Base-by-base conservation (phyloP, 768 basidiomycete species). In the Boletus pseudopeckii region DNA sequence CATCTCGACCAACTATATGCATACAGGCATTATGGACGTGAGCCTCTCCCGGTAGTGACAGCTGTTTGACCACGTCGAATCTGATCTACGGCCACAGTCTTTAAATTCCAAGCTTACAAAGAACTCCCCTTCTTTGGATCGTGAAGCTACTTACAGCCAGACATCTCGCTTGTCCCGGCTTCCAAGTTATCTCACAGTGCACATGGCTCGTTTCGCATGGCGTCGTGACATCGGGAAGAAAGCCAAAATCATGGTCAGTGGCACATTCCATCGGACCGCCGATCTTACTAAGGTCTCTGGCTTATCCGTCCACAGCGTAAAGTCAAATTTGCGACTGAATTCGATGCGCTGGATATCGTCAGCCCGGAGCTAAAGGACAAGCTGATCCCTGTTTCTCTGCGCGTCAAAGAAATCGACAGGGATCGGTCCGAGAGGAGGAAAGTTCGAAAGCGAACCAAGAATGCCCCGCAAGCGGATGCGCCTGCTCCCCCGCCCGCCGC, bases 161-260 rank as follows among this genome's bases (percentile, higher is more conserved):
- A 84, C 81, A 36, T 87, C 90, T 4, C 85, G 93, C 9, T 64
- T 99, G 46, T 83, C 90, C 11, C 82, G 95, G 20, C 75, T 98
- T 13, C 97, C 97, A 0, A 71, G 82, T 5, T 95, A 90, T 64
- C 80, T 97, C 20, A 85, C 87, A 6, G 83, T 98, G 5, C 93
- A 98, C 63, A 91, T 98, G 88, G 94, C 95, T 13, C 89, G 97
- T 44, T 99, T 98, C 70, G 88, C 86, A 51, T 99, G 97, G 97
- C 77, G 92, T 55, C 77, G 82, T 36, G 97, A 98, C 60, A 94
- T 97, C 54, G 72, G 72, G 48, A 92, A 88, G 76, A 98, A 98
- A 67, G 85, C 96, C 2, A 98, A 99, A 74, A 96, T 98, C 68
- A 93, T 99, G 96, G 89, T 89, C 55, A 41, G 73, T 62, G 28